Conservation (phyloP, 345 rosid species). For the Cardamine resedifolia region DNA sequence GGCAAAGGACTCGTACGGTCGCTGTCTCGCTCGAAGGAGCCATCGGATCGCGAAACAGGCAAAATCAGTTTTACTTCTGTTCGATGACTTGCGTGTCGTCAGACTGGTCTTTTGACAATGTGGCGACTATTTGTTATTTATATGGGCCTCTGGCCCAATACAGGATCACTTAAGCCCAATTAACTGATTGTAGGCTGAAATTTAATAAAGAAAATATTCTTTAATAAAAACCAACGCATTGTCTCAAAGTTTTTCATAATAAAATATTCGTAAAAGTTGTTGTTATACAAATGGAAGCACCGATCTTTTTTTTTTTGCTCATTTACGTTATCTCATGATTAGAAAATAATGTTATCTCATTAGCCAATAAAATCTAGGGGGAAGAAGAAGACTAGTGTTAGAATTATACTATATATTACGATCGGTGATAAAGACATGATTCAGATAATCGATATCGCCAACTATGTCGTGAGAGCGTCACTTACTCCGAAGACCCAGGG, state of each 20-base stretch:
- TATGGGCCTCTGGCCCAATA: constrained; percentile 7
- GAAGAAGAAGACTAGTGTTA: background rate
- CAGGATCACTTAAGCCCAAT: background rate
- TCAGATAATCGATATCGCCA: background rate
- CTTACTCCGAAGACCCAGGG: constrained; percentile 1
- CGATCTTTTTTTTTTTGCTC: background rate
- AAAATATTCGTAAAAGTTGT: background rate
- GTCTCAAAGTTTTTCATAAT: background rate
- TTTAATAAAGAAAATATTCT: background rate
- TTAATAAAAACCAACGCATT: background rate
- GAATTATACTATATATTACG: background rate
- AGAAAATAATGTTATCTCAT: background rate
- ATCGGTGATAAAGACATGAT: background rate
- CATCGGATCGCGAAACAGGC: constrained; percentile 36
- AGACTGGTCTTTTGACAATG: constrained; percentile 14
- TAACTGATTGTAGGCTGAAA: background rate
- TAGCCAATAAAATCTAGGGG: background rate
- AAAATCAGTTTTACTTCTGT: constrained; percentile 17
- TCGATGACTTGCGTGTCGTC: constrained; percentile 16
- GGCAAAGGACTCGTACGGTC: constrained; percentile 55
- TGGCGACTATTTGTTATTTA: background rate
- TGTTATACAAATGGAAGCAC: background rate
- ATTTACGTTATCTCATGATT: background rate
- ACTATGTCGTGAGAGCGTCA: constrained; percentile 2
- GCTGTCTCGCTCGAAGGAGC: constrained; percentile 36